Evolutionary conservation across 2,329 filamentous ascomycete genomes (phyloP), one percentile per base, ranked within the genome.

Genomic region (Boeremia exigua): DNA sequence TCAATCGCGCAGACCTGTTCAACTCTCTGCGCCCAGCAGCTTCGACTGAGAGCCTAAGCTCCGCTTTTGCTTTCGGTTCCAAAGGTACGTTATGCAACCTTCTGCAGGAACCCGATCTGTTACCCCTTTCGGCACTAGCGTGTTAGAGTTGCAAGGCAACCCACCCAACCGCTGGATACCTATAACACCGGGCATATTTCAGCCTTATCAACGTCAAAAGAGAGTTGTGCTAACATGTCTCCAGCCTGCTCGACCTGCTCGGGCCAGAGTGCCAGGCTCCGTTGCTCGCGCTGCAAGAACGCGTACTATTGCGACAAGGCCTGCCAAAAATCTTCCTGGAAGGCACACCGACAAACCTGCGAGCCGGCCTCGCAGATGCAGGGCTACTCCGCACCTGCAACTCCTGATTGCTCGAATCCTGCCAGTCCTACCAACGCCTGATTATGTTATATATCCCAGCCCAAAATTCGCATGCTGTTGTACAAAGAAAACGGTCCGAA

Each of bases 251-350:
- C 67, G 17, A 66, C 66, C 44, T 69, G 68, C 54, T 58, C 67
- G 9, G 56, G 65, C 58, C 53, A 64, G 30, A 48, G 50, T 19
- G 66, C 66, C 4, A 62, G 61, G 51, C 58, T 66, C 38, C 72
- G 68, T 46, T 84, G 82, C 65, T 76, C 78, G n/a, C 80, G 78
- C 59, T 84, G 82, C 75, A 73, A 72, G n/a, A 60, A 60, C 0
- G 73, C 75, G 0, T 70, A 61, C 25, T 85, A 85, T 70, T 86
- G 83, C 75, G 81, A 80, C 37, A 74, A 74, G 23, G 76, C 79
- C 32, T 85, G 83, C 70, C 79, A 85, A 65, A 81, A 79, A 58
- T 64, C 68, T 1, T 75, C 84, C 63, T 85, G 80, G 80, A 81
- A 81, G 59, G 47, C 54, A 2, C 82, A 85, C 68, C 81, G 81